Evolutionary conservation across 140 eudicot genomes (phyloP).

Genomic region (Oenanthe javanica): DNA sequence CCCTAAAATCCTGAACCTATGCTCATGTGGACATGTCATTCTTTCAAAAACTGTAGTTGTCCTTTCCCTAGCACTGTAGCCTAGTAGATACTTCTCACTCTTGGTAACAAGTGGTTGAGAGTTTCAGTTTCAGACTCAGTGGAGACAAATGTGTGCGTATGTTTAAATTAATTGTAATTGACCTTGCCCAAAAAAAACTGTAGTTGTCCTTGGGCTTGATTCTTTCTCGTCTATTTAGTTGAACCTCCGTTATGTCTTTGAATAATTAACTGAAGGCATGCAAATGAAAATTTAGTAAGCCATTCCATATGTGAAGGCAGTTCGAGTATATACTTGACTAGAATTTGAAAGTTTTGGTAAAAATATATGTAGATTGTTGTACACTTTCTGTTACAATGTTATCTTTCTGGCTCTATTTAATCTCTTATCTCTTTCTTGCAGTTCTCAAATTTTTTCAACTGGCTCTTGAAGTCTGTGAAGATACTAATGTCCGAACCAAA

Average conservation of each 20-base stretch:
- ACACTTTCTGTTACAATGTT: not conserved
- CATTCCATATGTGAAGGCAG: not conserved
- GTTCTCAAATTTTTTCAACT: slow-evolving; percentile 92
- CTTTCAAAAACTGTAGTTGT: not conserved
- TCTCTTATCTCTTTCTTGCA: slow-evolving; percentile 26
- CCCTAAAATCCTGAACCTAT: not conserved
- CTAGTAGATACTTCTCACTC: not conserved
- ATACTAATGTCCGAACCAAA: slow-evolving; percentile 86
- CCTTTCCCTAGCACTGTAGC: not conserved
- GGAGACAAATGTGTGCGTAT: not conserved
- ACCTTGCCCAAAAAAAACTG: not conserved
- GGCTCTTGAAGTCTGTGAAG: slow-evolving; percentile 91
- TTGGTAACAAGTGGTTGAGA: not conserved
- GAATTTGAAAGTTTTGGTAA: not conserved
- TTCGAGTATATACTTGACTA: not conserved
- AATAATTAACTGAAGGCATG: not conserved
- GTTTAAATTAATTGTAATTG: not conserved
- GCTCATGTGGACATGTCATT: not conserved
- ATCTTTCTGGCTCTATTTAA: not conserved
- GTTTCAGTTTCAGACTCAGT: not conserved
- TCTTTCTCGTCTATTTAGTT: not conserved
- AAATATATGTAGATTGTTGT: not conserved
- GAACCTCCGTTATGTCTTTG: not conserved
- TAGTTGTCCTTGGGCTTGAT: not conserved
- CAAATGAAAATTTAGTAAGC: not conserved